Evolutionary conservation across 2,329 filamentous ascomycete species (phyloP).

Genomic region (Talaromyces sp.): DNA sequence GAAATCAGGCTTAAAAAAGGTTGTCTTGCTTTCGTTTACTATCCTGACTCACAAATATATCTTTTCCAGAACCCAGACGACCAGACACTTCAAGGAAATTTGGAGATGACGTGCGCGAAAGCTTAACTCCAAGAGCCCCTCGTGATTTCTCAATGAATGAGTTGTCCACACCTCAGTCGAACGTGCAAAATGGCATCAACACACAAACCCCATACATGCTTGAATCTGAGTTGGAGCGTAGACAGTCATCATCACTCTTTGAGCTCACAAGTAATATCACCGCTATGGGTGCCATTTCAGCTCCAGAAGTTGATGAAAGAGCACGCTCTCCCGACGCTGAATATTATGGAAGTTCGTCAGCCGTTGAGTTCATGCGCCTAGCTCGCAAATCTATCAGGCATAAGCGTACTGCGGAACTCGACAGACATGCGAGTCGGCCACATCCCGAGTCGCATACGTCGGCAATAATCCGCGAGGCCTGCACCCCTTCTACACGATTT

Average conservation of each 20-base stretch:
- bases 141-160: no score
- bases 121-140: no score
- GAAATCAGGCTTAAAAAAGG: no score
- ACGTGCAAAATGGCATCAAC: no score
- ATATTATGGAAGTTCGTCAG: slow-evolving; percentile 41
- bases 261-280: slow-evolving; percentile 26
- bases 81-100: no score
- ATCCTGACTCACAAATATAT: no score
- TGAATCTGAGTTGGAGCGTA: background rate
- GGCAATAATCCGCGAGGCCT: background rate
- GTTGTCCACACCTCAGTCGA: no score
- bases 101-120: no score
- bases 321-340: slow-evolving; percentile 24
- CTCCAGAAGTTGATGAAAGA: slow-evolving; percentile 26
- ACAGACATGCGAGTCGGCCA: background rate
- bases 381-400: slow-evolving; percentile 24
- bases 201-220: no score
- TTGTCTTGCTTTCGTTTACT: no score
- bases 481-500: slow-evolving; percentile 11
- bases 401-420: background rate
- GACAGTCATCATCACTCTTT: slow-evolving; percentile 17
- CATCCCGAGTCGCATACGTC: background rate
- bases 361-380: slow-evolving; percentile 41
- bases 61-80: no score
- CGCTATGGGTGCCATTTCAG: slow-evolving; percentile 40